Conservation (phyloP, 345 rosid genomes). For the Cochlearia excelsa region DNA sequence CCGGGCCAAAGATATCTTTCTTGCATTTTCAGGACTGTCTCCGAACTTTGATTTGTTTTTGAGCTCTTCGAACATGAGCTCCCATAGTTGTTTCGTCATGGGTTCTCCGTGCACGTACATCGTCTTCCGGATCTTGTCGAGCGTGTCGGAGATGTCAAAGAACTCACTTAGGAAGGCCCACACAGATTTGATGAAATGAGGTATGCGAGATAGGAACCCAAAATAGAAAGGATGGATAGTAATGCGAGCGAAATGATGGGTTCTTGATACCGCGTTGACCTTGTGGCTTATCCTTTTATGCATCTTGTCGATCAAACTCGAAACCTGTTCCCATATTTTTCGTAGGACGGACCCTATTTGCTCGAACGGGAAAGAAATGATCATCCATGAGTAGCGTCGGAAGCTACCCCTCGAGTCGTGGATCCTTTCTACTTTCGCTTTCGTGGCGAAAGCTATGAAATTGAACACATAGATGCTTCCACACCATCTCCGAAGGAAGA, state of each 20-base stretch:
- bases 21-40: constrained; percentile 48
- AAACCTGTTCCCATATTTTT: not conserved
- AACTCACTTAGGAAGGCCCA: constrained; percentile 19
- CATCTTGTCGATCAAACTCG: not conserved
- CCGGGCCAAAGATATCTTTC: constrained; percentile 43
- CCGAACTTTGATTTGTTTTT: constrained; percentile 40
- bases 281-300: constrained; percentile 22
- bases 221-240: constrained; percentile 25
- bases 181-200: constrained; percentile 18
- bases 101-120: constrained; percentile 38
- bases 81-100: constrained; percentile 48
- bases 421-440: constrained; percentile 32
- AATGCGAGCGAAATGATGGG: constrained; percentile 3
- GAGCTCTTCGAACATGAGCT: constrained; percentile 42
- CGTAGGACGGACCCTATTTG: not conserved
- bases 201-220: constrained; percentile 20
- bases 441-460: constrained; percentile 47
- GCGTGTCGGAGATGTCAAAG: constrained; percentile 33
- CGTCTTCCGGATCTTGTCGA: constrained; percentile 32
- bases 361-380: not conserved
- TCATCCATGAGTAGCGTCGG: constrained; percentile 7
- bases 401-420: constrained; percentile 23
- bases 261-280: constrained; percentile 23
- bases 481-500: constrained; percentile 52
- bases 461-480: constrained; percentile 45